A percentile compares a stretch with the other conserved stretches of the same genome.
Evolutionary conservation across 1,284 basidiomycete genomes (phyloP).

Genomic region (Spongispora temasekensis): DNA sequence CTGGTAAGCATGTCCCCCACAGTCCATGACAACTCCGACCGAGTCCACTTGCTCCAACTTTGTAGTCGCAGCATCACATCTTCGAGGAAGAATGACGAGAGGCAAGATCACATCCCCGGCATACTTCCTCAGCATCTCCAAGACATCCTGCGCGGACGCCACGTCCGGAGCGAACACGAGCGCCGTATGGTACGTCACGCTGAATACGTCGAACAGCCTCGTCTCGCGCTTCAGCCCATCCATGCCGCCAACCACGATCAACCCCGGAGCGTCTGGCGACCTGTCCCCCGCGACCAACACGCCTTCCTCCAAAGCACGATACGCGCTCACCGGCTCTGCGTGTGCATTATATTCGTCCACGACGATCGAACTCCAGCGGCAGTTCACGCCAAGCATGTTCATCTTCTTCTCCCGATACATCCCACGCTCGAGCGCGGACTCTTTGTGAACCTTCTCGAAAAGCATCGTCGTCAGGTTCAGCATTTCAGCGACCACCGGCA

Average conservation of each 20-base stretch:
- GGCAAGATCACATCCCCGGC: background rate
- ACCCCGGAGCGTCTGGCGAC: background rate
- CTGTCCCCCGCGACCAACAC: background rate
- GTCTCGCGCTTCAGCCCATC: background rate
- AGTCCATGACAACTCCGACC: slow-evolving; percentile 16
- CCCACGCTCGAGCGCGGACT: background rate
- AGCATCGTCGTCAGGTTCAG: slow-evolving; percentile 22
- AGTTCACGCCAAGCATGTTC: background rate
- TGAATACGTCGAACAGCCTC: slow-evolving; percentile 2
- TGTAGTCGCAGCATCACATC: background rate
- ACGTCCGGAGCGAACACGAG: background rate
- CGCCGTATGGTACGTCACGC: slow-evolving; percentile 20
- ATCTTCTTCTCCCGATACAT: background rate
- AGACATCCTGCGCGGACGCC: background rate
- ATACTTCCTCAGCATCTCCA: background rate
- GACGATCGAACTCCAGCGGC: background rate
- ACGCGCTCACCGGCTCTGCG: background rate
- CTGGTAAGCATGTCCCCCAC: slow-evolving; percentile 20
- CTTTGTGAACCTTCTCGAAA: background rate
- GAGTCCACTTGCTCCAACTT: background rate
- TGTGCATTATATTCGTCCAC: background rate
- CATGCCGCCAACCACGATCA: background rate
- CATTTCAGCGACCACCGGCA: slow-evolving; percentile 43
- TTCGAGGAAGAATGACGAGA: slow-evolving; percentile 19
- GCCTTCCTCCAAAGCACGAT: background rate